Conservation (phyloP, 2,329 filamentous ascomycete genomes). For the Neonectria punicea region DNA sequence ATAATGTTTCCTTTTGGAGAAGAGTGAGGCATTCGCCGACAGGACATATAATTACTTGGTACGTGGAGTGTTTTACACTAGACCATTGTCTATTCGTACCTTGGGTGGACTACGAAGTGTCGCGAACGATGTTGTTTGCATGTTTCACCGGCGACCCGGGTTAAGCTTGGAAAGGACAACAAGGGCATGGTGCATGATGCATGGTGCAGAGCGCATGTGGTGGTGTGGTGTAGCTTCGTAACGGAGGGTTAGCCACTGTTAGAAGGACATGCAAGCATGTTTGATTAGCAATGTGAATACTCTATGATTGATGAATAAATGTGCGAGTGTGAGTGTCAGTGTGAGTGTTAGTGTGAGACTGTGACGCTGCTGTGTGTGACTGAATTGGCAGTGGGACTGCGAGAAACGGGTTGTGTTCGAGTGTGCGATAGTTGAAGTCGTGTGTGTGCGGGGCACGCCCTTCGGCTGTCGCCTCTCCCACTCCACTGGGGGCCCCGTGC, state of each 20-base stretch:
- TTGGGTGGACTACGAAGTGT: too few relatives aligned
- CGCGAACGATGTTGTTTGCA: neutral
- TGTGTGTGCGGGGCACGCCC: conserved; percentile 3
- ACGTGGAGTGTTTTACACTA: neutral
- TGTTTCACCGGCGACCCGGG: neutral
- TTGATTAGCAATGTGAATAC: neutral
- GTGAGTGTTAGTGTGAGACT: neutral
- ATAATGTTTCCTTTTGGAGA: neutral
- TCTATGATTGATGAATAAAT: neutral
- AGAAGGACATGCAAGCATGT: neutral
- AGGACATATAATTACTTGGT: neutral
- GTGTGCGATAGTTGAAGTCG: neutral
- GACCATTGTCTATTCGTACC: too few relatives aligned
- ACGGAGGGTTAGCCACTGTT: neutral
- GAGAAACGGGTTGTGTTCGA: neutral
- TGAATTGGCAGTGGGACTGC: neutral
- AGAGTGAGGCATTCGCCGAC: too few relatives aligned
- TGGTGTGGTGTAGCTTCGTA: conserved; percentile 5
- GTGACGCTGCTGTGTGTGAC: neutral
- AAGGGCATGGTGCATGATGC: neutral
- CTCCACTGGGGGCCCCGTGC: neutral
- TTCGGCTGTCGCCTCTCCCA: conserved; percentile 5
- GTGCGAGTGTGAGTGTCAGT: neutral
- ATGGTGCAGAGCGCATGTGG: neutral
- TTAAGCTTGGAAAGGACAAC: neutral